These are phyloP conservation scores for Apiotrichum gamsii DNA, from an alignment of 1,284 basidiomycete genomes.

Conservation along the genomic window DNA sequence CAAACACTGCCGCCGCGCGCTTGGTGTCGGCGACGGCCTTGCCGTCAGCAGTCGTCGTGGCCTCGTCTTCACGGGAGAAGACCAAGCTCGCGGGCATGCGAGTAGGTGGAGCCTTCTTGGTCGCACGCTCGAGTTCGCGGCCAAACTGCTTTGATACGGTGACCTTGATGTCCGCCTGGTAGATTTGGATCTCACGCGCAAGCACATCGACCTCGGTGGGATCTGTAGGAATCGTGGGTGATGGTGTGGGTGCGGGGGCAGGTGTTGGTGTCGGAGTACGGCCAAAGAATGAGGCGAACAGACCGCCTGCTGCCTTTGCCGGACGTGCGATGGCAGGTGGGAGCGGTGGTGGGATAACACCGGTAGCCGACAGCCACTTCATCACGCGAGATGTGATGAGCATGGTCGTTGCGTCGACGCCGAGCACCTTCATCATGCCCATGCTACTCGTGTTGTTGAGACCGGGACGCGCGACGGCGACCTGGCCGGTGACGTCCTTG, in stretches of 20 bases:
- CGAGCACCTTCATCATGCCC: slow-evolving; percentile 63
- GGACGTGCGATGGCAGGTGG: slow-evolving; percentile 31
- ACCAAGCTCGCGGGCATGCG: slow-evolving; percentile 76
- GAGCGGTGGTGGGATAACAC: slow-evolving; percentile 49
- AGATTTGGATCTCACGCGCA: slow-evolving; percentile 71
- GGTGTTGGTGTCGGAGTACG: slow-evolving; percentile 44
- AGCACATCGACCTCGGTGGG: slow-evolving; percentile 57
- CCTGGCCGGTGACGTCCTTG: slow-evolving; percentile 59
- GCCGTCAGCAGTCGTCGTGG: slow-evolving; percentile 57
- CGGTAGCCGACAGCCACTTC: slow-evolving; percentile 61
- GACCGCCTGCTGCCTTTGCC: slow-evolving; percentile 70
- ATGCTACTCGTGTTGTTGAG: slow-evolving; percentile 48
- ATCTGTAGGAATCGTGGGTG: slow-evolving; percentile 44
- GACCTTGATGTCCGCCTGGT: slow-evolving; percentile 73
- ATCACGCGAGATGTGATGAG: slow-evolving; percentile 76
- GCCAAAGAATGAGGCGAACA: slow-evolving; percentile 56
- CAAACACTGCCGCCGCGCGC: slow-evolving; percentile 69
- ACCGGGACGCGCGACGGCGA: slow-evolving; percentile 55
- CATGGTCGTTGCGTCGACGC: slow-evolving; percentile 63
- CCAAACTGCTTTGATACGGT: slow-evolving; percentile 65
- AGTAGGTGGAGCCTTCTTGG: slow-evolving; percentile 87
- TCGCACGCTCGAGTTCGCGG: slow-evolving; percentile 78
- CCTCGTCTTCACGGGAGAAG: slow-evolving; percentile 81
- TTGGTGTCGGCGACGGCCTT: slow-evolving; percentile 56
- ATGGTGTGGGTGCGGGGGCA: slow-evolving; percentile 40